These are phyloP conservation scores for Cyclocybe aegerita DNA, from an alignment of 768 basidiomycete genomes.

Conservation along the genomic window DNA sequence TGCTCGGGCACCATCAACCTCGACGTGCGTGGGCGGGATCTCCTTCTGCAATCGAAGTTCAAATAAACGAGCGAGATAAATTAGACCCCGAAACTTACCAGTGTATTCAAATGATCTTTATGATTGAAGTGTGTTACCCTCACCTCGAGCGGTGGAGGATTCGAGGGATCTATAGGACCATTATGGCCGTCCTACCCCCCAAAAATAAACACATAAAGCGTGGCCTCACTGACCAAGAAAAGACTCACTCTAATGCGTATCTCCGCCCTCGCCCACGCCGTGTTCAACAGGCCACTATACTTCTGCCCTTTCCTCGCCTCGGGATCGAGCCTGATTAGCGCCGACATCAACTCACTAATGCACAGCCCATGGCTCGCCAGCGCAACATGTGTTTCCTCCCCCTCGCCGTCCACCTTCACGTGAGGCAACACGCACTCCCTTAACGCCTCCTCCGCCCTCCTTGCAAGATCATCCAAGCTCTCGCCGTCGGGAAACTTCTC, in stretches of 20 bases:
- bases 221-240: not conserved
- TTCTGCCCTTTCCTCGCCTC: conserved; percentile 35
- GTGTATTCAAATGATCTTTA: conserved; percentile 28
- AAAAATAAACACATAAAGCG: not conserved
- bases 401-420: conserved; percentile 31
- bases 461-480: conserved; percentile 59
- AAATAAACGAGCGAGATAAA: not conserved
- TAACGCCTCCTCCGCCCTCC: conserved; percentile 52
- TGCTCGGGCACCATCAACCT: conserved; percentile 22
- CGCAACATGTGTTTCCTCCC: conserved; percentile 51
- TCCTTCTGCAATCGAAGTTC: conserved; percentile 11
- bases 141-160: conserved; percentile 31
- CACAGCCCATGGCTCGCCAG: conserved; percentile 76
- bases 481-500: conserved; percentile 70
- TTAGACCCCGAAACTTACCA: conserved; percentile 20
- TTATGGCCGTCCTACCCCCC: conserved; percentile 22
- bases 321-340: conserved; percentile 51
- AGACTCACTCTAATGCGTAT: conserved; percentile 41
- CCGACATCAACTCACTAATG: conserved; percentile 60
- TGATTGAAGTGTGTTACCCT: conserved; percentile 36
- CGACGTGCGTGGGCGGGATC: conserved; percentile 12
- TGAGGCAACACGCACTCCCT: conserved; percentile 58
- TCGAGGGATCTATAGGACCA: conserved; percentile 22
- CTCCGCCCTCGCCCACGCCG: conserved; percentile 69
- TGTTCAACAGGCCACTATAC: conserved; percentile 58